Evolutionary conservation across 169 alveolate species (phyloP).

Genomic region (Cryptosporidium meleagridis): DNA sequence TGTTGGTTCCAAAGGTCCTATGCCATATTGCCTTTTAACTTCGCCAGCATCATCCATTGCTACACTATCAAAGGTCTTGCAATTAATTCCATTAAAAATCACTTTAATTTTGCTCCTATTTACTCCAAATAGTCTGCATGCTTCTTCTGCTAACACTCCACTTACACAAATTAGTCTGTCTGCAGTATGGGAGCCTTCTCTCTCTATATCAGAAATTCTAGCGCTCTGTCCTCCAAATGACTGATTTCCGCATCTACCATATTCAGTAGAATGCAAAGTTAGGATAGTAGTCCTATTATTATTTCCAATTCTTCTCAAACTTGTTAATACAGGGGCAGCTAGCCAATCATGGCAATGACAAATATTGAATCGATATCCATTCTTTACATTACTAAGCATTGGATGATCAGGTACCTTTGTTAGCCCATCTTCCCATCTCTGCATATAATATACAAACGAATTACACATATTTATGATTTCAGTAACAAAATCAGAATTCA

Average conservation of each 20-base stretch:
- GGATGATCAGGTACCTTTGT: constrained; percentile 53
- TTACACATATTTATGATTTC: constrained; percentile 84
- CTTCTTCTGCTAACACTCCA: constrained; percentile 84
- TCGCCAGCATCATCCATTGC: constrained; percentile 77
- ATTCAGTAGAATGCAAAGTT: constrained; percentile 85
- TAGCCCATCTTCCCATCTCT: constrained; percentile 75
- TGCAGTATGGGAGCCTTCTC: constrained; percentile 83
- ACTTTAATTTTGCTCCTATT: constrained; percentile 77
- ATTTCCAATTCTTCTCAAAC: constrained; percentile 66
- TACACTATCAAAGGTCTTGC: constrained; percentile 80
- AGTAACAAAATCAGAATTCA: constrained; percentile 81
- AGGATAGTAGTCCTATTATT: constrained; percentile 78
- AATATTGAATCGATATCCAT: constrained; percentile 76
- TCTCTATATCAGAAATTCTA: constrained; percentile 79
- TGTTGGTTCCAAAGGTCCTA: constrained; percentile 84
- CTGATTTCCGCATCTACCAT: constrained; percentile 84
- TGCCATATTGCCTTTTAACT: constrained; percentile 77
- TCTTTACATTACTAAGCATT: constrained; percentile 12
- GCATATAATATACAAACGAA: constrained; percentile 79
- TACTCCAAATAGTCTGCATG: constrained; percentile 75
- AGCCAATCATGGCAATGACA: constrained; percentile 86
- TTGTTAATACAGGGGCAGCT: constrained; percentile 80
- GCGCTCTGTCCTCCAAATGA: constrained; percentile 82
- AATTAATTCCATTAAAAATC: constrained; percentile 80
- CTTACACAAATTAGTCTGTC: constrained; percentile 83